Evolutionary conservation across 441 rosid species (phyloP).

Genomic region (Cnidoscolus chayamansa): DNA sequence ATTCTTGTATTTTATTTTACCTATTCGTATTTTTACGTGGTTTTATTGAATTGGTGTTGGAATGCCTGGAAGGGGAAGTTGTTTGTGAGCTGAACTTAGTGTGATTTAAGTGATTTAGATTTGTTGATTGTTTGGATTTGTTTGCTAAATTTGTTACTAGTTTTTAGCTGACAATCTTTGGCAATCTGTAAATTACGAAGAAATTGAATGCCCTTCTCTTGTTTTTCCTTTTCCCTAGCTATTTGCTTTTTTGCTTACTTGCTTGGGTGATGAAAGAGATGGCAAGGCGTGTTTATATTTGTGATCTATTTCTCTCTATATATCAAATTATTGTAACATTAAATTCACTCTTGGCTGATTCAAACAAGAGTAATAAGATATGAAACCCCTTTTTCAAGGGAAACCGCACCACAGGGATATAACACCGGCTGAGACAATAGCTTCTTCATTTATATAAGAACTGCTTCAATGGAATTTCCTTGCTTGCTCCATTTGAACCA

Average conservation of each 20-base stretch:
- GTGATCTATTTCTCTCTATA: background rate
- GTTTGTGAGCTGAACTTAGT: background rate
- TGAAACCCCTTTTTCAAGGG: too few species aligned
- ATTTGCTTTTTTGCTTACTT: too few species aligned
- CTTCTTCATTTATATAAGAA: too few species aligned
- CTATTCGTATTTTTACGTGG: background rate
- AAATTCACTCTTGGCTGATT: too few species aligned
- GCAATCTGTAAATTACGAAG: background rate
- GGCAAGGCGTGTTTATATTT: background rate
- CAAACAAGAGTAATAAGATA: too few species aligned
- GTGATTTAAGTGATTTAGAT: background rate
- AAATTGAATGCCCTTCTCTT: background rate
- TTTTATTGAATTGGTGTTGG: background rate
- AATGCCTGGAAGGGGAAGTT: background rate
- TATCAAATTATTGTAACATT: too few species aligned
- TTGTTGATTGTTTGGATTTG: slow-evolving; percentile 7
- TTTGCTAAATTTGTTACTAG: background rate
- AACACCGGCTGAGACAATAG: too few species aligned
- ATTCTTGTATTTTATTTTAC: background rate
- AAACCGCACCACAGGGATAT: too few species aligned
- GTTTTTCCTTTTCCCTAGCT: too few species aligned
- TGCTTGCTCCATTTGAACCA: background rate
- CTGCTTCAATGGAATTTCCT: background rate
- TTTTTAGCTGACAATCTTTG: background rate
- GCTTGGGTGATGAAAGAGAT: background rate